These are phyloP conservation scores for Cladophialophora carrionii DNA, from an alignment of 2,329 filamentous ascomycete genomes.

Conservation along the genomic window DNA sequence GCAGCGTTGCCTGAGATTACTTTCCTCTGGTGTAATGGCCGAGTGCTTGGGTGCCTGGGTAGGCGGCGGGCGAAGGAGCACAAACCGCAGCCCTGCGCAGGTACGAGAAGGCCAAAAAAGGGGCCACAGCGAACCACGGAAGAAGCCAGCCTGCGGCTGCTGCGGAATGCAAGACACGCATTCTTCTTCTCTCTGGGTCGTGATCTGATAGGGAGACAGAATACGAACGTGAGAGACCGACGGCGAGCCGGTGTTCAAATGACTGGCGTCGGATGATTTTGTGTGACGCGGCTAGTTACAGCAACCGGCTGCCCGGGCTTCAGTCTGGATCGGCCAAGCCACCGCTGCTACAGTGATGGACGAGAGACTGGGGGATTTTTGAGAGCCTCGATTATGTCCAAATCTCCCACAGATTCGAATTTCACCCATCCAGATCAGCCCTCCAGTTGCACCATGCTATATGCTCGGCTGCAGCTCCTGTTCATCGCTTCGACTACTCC, in stretches of 20 bases:
- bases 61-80: neutral
- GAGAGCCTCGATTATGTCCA: neutral
- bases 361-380: neutral
- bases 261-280: neutral
- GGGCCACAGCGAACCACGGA: neutral
- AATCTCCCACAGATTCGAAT: neutral
- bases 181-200: neutral
- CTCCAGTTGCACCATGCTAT: neutral
- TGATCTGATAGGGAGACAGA: constrained; percentile 5
- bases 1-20: neutral
- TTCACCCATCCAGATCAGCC: neutral
- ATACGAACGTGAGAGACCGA: neutral
- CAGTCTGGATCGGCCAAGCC: neutral
- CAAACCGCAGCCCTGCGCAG: neutral
- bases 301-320: neutral
- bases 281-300: neutral
- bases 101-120: neutral
- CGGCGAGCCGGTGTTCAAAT: neutral
- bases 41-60: neutral
- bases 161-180: neutral
- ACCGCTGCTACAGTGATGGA: constrained; percentile 1
- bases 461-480: neutral
- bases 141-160: neutral
- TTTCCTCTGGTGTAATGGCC: neutral
- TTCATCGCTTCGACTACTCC: neutral